Conservation (phyloP, 2,329 filamentous ascomycete genomes). For the Pseudocercospora pini-densiflorae region DNA sequence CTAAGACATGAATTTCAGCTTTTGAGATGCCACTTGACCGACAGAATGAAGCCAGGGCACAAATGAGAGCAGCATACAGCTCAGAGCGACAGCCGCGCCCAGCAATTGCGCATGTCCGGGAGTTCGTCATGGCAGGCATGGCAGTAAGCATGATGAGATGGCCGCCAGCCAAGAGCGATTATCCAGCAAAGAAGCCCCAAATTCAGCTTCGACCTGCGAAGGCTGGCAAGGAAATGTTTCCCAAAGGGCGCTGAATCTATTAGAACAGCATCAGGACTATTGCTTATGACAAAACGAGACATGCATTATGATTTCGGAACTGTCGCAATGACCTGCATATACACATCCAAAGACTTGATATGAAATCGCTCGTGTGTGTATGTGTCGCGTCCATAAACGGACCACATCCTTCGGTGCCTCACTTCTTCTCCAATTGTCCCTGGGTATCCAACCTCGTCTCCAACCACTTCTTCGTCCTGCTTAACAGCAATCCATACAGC, state of each 20-base stretch:
- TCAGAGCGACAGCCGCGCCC: no score
- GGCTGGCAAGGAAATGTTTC: not conserved
- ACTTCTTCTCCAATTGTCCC: not conserved
- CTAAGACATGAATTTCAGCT: not conserved
- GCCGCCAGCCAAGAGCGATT: no score
- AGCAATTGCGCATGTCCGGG: not conserved
- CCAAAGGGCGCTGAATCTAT: not conserved
- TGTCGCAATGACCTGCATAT: constrained; percentile 29
- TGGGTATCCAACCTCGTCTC: constrained; percentile 1
- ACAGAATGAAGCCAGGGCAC: not conserved
- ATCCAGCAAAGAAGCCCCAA: not conserved
- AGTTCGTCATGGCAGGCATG: no score
- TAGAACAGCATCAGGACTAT: not conserved
- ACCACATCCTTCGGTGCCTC: not conserved
- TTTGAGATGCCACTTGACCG: not conserved
- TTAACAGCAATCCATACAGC: constrained; percentile 40
- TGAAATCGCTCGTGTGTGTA: constrained; percentile 3
- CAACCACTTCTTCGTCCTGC: not conserved
- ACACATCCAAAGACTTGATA: constrained; percentile 17
- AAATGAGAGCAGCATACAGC: not conserved
- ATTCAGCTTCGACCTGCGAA: not conserved
- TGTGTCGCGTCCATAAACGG: not conserved
- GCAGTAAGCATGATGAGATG: no score
- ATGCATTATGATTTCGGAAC: constrained; percentile 13
- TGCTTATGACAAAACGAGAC: not conserved